Conservation (phyloP, 306 rosid species). For the Dicorynia guianensis region DNA sequence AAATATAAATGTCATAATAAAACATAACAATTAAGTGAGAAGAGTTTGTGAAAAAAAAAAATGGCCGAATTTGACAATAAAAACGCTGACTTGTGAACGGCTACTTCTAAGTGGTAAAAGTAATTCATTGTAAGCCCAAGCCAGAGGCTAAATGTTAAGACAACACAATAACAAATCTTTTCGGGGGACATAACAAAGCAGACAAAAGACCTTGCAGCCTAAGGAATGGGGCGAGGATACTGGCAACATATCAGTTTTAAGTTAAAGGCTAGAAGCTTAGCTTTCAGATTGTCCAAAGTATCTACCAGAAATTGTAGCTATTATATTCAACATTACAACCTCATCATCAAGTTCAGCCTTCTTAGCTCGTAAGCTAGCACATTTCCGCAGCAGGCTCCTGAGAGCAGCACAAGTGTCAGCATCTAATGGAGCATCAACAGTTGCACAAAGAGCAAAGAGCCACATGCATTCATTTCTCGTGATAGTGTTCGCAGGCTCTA, state of each 20-base stretch:
- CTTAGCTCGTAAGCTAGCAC: constrained; percentile 73
- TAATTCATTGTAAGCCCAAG: no score
- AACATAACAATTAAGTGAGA: no score
- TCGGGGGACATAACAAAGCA: no score
- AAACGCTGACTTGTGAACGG: no score
- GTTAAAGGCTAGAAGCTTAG: constrained; percentile 22
- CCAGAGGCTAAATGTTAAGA: no score
- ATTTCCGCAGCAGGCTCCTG: constrained; percentile 81
- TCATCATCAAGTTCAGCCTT: constrained; percentile 71
- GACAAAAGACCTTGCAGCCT: no score
- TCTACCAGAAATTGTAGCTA: constrained; percentile 74
- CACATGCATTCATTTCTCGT: constrained; percentile 70
- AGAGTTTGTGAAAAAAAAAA: no score
- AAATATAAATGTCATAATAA: no score
- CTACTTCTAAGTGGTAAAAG: no score
- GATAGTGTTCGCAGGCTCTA: constrained; percentile 46
- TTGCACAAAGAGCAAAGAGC: constrained; percentile 82
- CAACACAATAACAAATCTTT: no score
- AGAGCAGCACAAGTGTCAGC: constrained; percentile 74
- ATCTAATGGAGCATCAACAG: constrained; percentile 75
- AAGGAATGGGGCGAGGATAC: no score
- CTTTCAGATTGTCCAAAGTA: constrained; percentile 77
- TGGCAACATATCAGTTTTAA: not conserved
- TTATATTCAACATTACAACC: constrained; percentile 78
- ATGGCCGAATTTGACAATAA: no score